phyloP scores from a whole-genome alignment of 225 moss, liverwort and hornwort genomes.

The Climacium dendroides region DNA sequence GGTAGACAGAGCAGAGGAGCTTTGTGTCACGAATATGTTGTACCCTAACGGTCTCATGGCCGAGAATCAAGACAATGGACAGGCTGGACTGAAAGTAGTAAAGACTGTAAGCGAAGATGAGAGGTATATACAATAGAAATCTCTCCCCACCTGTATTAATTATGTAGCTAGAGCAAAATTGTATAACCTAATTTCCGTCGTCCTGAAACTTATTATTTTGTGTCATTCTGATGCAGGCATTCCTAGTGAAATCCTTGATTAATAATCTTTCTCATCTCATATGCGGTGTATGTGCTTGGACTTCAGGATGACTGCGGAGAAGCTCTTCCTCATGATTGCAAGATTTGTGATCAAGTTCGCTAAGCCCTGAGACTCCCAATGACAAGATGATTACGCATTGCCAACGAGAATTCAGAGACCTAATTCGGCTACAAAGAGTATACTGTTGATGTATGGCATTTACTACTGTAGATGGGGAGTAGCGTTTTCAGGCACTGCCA shows the following conservation, averaged over 20 bases:
- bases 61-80: neutral
- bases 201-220: neutral
- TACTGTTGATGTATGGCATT: neutral
- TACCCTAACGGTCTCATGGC: conserved; percentile 12
- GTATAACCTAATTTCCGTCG: neutral
- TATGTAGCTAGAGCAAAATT: neutral
- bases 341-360: conserved; percentile 37
- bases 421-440: neutral
- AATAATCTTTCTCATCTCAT: neutral
- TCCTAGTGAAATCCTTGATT: neutral
- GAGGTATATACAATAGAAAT: conserved; percentile 1
- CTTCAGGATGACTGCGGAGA: conserved; percentile 48
- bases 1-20: conserved; percentile 71
- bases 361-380: conserved; percentile 14
- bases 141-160: neutral
- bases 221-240: neutral
- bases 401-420: neutral
- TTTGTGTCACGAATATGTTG: conserved; percentile 36
- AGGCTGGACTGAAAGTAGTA: neutral
- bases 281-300: neutral
- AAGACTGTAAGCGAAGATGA: conserved; percentile 10
- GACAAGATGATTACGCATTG: neutral
- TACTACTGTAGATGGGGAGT: neutral
- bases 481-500: neutral
- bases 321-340: conserved; percentile 42